Conservation (phyloP, 352 stramenopile genomes). For the Pythium monospermum region DNA sequence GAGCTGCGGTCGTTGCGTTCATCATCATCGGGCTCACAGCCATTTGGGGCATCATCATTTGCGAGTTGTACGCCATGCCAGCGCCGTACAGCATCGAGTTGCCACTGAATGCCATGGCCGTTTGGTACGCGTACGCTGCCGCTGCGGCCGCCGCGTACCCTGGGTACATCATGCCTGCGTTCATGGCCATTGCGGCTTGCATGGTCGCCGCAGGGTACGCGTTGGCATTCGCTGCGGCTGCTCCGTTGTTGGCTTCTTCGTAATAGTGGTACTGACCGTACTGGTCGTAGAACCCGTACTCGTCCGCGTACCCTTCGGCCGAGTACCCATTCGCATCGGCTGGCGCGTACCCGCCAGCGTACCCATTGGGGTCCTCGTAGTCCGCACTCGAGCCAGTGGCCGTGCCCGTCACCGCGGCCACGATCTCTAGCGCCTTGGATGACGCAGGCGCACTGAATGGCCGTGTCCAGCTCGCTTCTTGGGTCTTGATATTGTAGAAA, state of each 20-base stretch:
- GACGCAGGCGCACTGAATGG: conserved; percentile 33
- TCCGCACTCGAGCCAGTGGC: conserved; percentile 29
- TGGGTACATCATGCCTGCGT: conserved; percentile 35
- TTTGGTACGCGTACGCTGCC: conserved; percentile 55
- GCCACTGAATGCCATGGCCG: conserved; percentile 37
- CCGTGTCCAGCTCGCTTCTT: conserved; percentile 83
- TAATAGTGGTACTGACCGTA: conserved; percentile 84
- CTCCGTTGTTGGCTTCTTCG: conserved; percentile 39
- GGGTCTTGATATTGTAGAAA: conserved; percentile 86
- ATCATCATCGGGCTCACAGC: conserved; percentile 31
- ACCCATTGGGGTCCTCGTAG: conserved; percentile 28
- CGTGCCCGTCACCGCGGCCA: conserved; percentile 26
- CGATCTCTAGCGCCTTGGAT: conserved; percentile 33
- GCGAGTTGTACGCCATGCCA: conserved; percentile 38
- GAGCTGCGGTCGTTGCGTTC: conserved; percentile 1
- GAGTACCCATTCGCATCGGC: conserved; percentile 32
- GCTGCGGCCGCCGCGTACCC: conserved; percentile 35
- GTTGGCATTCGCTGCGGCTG: conserved; percentile 21
- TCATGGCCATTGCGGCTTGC: conserved; percentile 22
- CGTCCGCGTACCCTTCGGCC: conserved; percentile 45
- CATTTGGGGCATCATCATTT: conserved; percentile 33
- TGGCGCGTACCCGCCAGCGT: conserved; percentile 7
- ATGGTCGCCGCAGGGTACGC: conserved; percentile 9
- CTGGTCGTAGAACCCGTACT: conserved; percentile 80
- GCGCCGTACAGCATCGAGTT: conserved; percentile 44